Evolutionary conservation across 495 filamentous ascomycete genomes (phyloP), one percentile per base, ranked within the genome.

Genomic region (Penicillium egyptiacum): DNA sequence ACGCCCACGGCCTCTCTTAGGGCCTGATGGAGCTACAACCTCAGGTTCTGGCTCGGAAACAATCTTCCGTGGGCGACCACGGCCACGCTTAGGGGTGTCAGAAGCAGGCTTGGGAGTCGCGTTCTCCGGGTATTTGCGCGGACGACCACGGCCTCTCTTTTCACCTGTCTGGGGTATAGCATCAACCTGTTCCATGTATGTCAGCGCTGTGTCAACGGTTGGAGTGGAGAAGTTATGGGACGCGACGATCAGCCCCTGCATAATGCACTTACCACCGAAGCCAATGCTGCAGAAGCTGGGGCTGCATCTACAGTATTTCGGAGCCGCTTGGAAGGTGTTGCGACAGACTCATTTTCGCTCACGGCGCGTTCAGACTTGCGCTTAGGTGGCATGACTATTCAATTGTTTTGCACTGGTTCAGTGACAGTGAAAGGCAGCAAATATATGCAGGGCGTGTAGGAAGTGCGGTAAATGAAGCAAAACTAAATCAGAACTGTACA

Each of bases 91-190:
- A 22, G 74, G 69, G 10, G 66, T 67, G 40, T 63, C 58, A 14
- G 63, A 53, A 26, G 46, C 43, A 7, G 65, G 59, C 50, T 70
- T 65, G 4, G 69, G 66, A 4, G 37, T 53, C 10, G 51, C 26
- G 0, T 58, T 64, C 28, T 63, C 64, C 17, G 72, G 70, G 50
- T 67, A 64, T 54, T 75, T 75, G 47, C 74, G 68, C 19, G 74
- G 74, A 25, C 74, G 74, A 41, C 74, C 74, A 46, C 74, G 70
- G 44, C 68, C 69, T 53, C 70, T 63, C 52, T 74, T 76, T 44
- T 75, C 74, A 25, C 59, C 63, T 4, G 69, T 67, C 48, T 67
- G 60, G n/a, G 69, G 70, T 11, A 58, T 63, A 35, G 39, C 54
- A 35, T 49, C 22, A 28, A 57, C 4, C 63, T 66, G 28, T 44